Conservation (phyloP, 257 asterid species). For the Solanum pennellii region DNA sequence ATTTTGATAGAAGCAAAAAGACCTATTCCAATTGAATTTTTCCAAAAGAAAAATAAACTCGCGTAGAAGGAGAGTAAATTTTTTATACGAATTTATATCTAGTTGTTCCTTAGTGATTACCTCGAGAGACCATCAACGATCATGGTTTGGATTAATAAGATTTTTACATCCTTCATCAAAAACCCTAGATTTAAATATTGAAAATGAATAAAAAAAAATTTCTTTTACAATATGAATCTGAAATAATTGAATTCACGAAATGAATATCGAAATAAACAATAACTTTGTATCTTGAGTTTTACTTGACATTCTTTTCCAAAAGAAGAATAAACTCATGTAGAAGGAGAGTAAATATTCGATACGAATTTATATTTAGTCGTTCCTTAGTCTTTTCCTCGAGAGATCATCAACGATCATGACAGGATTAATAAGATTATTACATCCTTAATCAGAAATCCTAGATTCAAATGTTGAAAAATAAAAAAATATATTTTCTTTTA, state of each 20-base stretch:
- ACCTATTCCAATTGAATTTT: background rate
- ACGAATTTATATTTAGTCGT: background rate
- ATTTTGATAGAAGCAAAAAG: background rate
- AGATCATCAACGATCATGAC: rapidly evolving
- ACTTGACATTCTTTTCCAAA: background rate
- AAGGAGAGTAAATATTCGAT: background rate
- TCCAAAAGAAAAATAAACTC: background rate
- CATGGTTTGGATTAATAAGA: background rate
- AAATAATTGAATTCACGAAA: background rate
- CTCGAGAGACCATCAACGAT: background rate
- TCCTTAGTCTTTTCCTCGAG: background rate
- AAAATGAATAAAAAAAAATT: no score
- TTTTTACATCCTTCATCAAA: background rate
- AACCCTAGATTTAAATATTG: no score
- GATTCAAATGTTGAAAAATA: no score
- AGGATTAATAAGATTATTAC: background rate
- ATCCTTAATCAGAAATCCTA: background rate
- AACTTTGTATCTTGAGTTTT: background rate
- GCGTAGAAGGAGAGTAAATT: no score
- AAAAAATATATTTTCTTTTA: background rate
- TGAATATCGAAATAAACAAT: background rate
- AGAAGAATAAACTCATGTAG: background rate
- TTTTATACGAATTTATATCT: background rate
- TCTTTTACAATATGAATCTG: background rate
- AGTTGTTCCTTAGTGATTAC: background rate